Base-by-base conservation (phyloP, 306 rosid genomes). In the Pterocarpus santalinus region DNA sequence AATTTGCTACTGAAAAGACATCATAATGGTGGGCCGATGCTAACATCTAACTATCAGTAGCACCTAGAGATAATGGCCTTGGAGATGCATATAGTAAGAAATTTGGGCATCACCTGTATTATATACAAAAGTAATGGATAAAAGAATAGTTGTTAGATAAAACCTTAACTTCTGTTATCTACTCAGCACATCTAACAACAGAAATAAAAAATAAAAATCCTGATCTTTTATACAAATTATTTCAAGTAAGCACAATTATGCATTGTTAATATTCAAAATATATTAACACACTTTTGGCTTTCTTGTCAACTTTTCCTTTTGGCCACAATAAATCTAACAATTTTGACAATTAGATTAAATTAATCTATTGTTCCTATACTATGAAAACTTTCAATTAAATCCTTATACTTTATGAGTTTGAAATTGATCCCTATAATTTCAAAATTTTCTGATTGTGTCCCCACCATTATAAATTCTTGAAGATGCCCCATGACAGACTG, bases 51-150 rank as follows among this genome's bases (percentile, higher is more conserved):
- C 53, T 28, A 16, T 66, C 39, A 52, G 33, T 46, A 32, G n/a
- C 39, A 8, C 57, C 65, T 51, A 13, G 22, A 56, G 36, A 63
- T 47, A 34, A 52, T 35, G 64, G 56, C 17, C 65, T 36, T 65
- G 22, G 36, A 22, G 67, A 33, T 44, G 46, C 41, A 5, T 32
- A 43, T 61, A 2, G 41, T 51, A 51, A 46, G 51, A 34, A 34
- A 33, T 47, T 62, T 61, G 72, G 67, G 60, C 8, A 75, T 30
- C n/a, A 15, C 33, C 51, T 75, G 70, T 64, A 8, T 61, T 15
- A 22, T 34, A 51, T 13, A 49, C 2, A 74, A 32, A 8, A 63
- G 63, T 32, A 76, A n/a, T 17, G 39, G 51, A 51, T 15, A 38
- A 11, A 22, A 22, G 46, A 34, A 1, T 38, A 38, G 41, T 14